phyloP scores from a whole-genome alignment of 257 asterid genomes.

The Rauvolfia tetraphylla region DNA sequence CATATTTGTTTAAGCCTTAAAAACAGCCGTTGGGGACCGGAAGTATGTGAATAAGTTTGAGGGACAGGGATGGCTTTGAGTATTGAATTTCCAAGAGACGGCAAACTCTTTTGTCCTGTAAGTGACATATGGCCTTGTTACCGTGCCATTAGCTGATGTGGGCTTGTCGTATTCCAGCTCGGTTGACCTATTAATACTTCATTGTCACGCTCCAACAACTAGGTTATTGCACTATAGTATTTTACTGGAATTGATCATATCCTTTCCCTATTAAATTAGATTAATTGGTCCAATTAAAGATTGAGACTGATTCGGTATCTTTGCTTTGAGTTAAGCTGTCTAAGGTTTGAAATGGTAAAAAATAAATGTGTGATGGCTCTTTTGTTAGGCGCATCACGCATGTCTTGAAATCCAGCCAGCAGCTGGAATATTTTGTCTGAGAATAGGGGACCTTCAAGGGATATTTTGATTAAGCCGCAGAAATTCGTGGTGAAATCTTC shows the following conservation, averaged over 20 bases:
- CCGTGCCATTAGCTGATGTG: constrained; percentile 10
- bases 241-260: not conserved
- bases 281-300: not conserved
- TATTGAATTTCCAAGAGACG: constrained; percentile 48
- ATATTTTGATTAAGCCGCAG: too few species aligned
- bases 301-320: not conserved
- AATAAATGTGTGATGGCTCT: not conserved
- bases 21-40: constrained; percentile 5
- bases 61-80: constrained; percentile 26
- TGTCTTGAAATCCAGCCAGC: not conserved
- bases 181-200: constrained; percentile 25
- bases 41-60: constrained; percentile 14
- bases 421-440: not conserved
- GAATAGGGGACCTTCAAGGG: too few species aligned
- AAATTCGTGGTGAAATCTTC: too few species aligned
- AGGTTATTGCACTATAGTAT: too few species aligned
- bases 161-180: constrained; percentile 1
- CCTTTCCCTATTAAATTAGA: not conserved
- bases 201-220: not conserved
- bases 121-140: too few species aligned
- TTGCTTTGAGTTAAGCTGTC: not conserved
- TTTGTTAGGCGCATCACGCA: not conserved
- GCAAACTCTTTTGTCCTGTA: constrained; percentile 34
- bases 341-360: not conserved
- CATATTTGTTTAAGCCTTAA: constrained; percentile 12